A percentile compares a stretch with the other conserved stretches of the same genome.
Conservation (phyloP, 257 asterid genomes). For the Gynochthodes officinalis region DNA sequence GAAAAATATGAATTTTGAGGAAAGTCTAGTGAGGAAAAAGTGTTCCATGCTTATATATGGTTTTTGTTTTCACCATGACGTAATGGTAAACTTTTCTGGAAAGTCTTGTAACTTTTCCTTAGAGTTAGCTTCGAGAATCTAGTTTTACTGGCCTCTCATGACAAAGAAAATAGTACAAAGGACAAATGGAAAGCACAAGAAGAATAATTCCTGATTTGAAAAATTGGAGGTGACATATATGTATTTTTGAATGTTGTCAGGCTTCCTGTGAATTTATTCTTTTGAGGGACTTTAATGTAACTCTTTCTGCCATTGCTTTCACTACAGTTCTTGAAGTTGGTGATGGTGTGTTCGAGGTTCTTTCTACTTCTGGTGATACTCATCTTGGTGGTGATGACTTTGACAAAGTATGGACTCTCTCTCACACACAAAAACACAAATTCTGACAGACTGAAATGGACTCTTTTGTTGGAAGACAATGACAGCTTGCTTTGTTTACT, state of each 20-base stretch:
- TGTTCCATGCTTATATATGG: not conserved
- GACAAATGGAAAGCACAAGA: too few relatives aligned
- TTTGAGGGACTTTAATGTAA: not conserved
- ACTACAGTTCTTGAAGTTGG: constrained; percentile 89
- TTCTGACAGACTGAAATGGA: too few relatives aligned
- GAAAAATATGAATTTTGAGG: not conserved
- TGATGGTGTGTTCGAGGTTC: constrained; percentile 94
- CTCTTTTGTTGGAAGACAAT: too few relatives aligned
- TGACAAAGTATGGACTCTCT: constrained; percentile 55
- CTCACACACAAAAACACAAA: too few relatives aligned
- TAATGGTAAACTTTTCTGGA: not conserved
- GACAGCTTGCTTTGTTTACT: not conserved
- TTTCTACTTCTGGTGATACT: constrained; percentile 94
- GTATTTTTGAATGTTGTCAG: not conserved
- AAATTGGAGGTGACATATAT: not conserved
- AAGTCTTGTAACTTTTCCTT: not conserved
- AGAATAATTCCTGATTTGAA: not conserved
- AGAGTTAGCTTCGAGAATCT: not conserved
- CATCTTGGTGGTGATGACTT: constrained; percentile 99
- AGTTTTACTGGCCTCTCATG: not conserved
- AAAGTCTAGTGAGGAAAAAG: not conserved
- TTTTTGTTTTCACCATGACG: not conserved
- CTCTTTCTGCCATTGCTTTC: constrained; percentile 11
- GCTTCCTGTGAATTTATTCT: not conserved
- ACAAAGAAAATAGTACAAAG: not conserved